phyloP scores from a whole-genome alignment of 225 moss, liverwort and hornwort species.

The Marchantia paleacea region DNA sequence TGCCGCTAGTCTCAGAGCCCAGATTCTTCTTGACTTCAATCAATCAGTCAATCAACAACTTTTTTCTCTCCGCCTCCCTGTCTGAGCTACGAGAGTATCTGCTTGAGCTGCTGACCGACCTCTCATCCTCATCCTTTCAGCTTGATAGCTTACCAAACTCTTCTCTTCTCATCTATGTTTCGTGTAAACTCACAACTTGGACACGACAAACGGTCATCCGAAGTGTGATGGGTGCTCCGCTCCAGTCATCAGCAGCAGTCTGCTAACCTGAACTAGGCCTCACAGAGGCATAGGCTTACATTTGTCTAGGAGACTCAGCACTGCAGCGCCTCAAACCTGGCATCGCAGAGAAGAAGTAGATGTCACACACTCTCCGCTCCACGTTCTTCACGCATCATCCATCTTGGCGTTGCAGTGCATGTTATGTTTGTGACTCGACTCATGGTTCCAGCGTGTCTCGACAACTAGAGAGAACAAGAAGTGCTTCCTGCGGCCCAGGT shows the following conservation, averaged over 20 bases:
- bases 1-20: not conserved
- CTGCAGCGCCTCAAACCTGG: not conserved
- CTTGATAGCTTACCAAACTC: slow-evolving; percentile 19
- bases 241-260: not conserved
- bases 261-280: not conserved
- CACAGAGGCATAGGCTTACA: not conserved
- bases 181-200: not conserved
- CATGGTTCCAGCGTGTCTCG: not conserved
- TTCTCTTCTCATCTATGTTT: not conserved
- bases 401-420: not conserved
- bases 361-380: not conserved
- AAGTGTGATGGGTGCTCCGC: not conserved
- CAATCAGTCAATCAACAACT: not conserved
- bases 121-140: slow-evolving; percentile 3
- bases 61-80: not conserved
- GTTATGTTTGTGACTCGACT: too few relatives aligned
- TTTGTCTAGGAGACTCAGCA: not conserved
- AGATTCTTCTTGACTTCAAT: slow-evolving; percentile 15
- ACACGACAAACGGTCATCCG: slow-evolving; percentile 1
- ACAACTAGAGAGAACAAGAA: not conserved
- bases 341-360: not conserved
- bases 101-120: slow-evolving; percentile 13
- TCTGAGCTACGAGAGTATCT: not conserved
- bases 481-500: not conserved
- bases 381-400: not conserved